Conservation (phyloP, 441 rosid genomes). For the Erodium moschatum region DNA sequence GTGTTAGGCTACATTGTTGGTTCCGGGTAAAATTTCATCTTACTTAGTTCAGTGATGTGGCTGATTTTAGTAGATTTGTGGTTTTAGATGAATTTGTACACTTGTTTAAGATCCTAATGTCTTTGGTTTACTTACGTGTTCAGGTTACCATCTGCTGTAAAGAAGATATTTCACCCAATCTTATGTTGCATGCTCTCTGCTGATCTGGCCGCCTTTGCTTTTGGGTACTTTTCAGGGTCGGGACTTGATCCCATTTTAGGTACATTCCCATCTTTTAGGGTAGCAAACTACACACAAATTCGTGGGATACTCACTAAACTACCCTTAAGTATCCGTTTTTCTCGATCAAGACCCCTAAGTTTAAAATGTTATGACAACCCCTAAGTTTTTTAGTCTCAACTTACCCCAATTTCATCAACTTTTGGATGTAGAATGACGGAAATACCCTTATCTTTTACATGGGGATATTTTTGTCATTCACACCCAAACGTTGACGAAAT, state of each 20-base stretch:
- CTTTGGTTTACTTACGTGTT: constrained; percentile 15
- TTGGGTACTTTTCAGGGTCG: constrained; percentile 64
- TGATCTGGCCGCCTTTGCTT: constrained; percentile 71
- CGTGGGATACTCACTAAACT: too few species aligned
- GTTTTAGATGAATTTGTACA: neutral
- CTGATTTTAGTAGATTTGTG: neutral
- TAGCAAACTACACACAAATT: neutral
- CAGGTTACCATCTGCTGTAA: constrained; percentile 71
- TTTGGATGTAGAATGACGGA: too few species aligned
- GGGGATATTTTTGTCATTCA: too few species aligned
- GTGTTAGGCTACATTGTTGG: constrained; percentile 85
- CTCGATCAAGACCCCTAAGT: too few species aligned
- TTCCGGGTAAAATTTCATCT: constrained; percentile 47
- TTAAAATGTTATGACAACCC: too few species aligned
- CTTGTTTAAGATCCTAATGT: constrained; percentile 10
- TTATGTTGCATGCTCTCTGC: constrained; percentile 80
- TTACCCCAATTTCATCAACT: too few species aligned
- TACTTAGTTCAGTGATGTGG: neutral
- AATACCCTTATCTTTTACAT: too few species aligned
- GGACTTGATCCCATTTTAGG: constrained; percentile 86
- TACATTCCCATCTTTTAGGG: constrained; percentile 19
- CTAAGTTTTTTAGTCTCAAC: too few species aligned
- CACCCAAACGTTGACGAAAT: too few species aligned
- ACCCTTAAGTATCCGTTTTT: too few species aligned
- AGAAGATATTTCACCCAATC: constrained; percentile 75